phyloP scores from a whole-genome alignment of 345 rosid genomes.

The Hypericum androsaemum region DNA sequence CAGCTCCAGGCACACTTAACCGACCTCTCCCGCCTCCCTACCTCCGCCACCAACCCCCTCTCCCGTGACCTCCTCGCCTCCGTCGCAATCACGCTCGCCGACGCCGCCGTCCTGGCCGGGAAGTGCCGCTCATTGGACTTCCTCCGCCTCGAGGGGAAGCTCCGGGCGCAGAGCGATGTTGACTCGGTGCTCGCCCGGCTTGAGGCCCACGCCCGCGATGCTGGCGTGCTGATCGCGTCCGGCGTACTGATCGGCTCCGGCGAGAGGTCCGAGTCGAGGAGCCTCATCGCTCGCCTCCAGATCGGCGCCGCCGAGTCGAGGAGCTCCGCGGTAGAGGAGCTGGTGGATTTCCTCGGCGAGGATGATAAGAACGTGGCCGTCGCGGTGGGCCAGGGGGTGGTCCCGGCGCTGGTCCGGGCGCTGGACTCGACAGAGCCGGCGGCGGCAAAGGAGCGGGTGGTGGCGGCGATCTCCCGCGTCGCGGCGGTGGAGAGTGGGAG shows the following conservation, averaged over 20 bases:
- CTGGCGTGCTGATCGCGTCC: constrained; percentile 51
- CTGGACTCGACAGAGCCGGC: constrained; percentile 44
- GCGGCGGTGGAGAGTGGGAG: constrained; percentile 72
- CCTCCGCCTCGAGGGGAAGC: constrained; percentile 47
- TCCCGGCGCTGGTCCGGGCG: constrained; percentile 61
- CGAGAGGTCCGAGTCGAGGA: constrained; percentile 48
- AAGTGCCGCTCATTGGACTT: constrained; percentile 42
- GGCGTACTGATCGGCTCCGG: constrained; percentile 49
- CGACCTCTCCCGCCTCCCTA: constrained; percentile 46
- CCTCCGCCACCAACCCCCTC: constrained; percentile 38
- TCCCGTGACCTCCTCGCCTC: constrained; percentile 47
- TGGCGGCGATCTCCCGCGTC: constrained; percentile 59
- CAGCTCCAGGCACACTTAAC: constrained; percentile 55
- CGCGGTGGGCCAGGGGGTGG: constrained; percentile 78
- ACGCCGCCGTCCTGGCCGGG: constrained; percentile 36
- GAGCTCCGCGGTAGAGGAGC: constrained; percentile 60
- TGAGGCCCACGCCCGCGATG: constrained; percentile 56
- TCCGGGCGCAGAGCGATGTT: constrained; percentile 77
- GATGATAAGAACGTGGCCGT: constrained; percentile 90
- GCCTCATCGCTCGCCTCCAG: constrained; percentile 63
- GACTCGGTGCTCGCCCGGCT: constrained; percentile 61
- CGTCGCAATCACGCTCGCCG: constrained; percentile 37
- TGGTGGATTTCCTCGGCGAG: constrained; percentile 38
- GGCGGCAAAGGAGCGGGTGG: constrained; percentile 64
- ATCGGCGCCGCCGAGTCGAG: constrained; percentile 68